phyloP scores from a whole-genome alignment of 345 rosid genomes.

The Corchorus capsularis region DNA sequence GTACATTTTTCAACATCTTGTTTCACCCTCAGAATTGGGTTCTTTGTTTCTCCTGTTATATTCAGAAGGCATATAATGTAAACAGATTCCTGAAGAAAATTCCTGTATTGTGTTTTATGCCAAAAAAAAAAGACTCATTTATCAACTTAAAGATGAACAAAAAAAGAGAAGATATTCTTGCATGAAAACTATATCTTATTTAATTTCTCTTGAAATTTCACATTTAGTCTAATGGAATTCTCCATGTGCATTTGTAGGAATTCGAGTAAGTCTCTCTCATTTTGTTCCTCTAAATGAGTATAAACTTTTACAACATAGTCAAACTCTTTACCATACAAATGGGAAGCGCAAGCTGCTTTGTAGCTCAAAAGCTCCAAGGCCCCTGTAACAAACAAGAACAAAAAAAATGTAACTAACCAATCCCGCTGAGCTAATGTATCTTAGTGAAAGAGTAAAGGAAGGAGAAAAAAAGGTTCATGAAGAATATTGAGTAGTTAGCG shows the following conservation, averaged over 20 bases:
- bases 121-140: too few species aligned
- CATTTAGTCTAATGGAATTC: constrained; percentile 38
- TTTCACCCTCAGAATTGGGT: not conserved
- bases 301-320: constrained; percentile 48
- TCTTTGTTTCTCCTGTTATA: not conserved
- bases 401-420: not conserved
- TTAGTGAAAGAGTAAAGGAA: not conserved
- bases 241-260: constrained; percentile 48
- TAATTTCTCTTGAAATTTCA: constrained; percentile 20
- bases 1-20: not conserved
- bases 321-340: constrained; percentile 58
- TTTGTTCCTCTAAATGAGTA: constrained; percentile 32
- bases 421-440: not conserved
- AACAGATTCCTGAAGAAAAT: too few species aligned
- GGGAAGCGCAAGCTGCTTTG: constrained; percentile 78
- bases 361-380: constrained; percentile 50
- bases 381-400: constrained; percentile 34
- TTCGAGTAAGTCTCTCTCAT: constrained; percentile 33
- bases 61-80: not conserved
- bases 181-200: not conserved
- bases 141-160: not conserved
- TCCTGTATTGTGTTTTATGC: too few species aligned
- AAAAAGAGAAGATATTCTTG: not conserved
- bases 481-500: too few species aligned
- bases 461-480: too few species aligned